phyloP scores from a whole-genome alignment of 75 land plant species.

The Picea sitchensis region DNA sequence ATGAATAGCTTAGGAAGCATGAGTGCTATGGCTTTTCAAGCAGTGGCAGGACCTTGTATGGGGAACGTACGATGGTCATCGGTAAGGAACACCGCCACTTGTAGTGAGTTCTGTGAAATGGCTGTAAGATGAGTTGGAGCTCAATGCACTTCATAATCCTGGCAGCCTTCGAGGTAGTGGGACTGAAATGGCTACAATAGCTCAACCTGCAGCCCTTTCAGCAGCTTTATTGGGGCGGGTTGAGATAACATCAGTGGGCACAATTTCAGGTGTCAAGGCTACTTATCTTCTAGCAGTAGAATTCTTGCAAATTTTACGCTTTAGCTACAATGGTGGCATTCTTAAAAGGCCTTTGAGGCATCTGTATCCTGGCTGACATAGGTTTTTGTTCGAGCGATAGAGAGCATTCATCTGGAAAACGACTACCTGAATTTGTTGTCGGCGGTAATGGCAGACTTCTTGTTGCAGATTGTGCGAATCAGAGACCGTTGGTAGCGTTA shows the following conservation, averaged over 20 bases:
- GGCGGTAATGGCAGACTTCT: too few relatives aligned
- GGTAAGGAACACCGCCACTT: constrained; percentile 90
- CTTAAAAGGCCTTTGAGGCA: too few relatives aligned
- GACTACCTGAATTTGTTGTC: too few relatives aligned
- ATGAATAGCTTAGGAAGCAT: constrained; percentile 60
- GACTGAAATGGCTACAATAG: constrained; percentile 74
- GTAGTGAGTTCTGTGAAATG: constrained; percentile 94
- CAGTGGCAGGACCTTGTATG: constrained; percentile 78
- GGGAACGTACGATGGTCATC: constrained; percentile 72
- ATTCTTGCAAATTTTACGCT: too few relatives aligned
- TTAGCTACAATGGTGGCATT: too few relatives aligned
- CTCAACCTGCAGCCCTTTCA: constrained; percentile 77
- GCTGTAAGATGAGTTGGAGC: constrained; percentile 95
- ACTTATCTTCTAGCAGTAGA: too few relatives aligned
- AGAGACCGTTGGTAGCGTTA: too few relatives aligned
- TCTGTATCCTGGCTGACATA: too few relatives aligned
- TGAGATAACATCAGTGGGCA: constrained; percentile 59
- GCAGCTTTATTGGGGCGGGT: constrained; percentile 80
- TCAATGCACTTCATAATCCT: constrained; percentile 88
- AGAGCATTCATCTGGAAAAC: too few relatives aligned
- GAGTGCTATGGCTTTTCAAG: constrained; percentile 59
- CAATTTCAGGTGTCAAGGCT: constrained; percentile 67
- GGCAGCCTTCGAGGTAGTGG: constrained; percentile 72
- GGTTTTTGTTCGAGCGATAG: too few relatives aligned
- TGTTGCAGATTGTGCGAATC: too few relatives aligned